Evolutionary conservation across 2,329 filamentous ascomycete species (phyloP).

Genomic region (Lachnellula arida): DNA sequence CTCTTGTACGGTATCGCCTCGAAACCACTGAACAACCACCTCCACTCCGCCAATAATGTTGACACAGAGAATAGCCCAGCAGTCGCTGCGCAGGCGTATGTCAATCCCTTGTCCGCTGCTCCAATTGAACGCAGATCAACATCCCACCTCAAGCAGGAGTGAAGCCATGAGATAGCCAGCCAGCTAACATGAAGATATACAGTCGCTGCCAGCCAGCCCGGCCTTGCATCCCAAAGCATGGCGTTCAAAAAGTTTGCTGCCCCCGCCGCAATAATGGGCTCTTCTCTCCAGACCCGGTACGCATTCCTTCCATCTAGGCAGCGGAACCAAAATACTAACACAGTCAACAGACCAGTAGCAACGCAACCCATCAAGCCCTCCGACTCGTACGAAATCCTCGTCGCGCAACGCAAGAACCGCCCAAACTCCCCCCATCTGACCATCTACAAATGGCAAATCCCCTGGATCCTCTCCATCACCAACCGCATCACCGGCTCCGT

Average conservation of each 20-base stretch:
- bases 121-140: background rate
- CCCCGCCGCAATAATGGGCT: conserved; percentile 36
- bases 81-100: conserved; percentile 39
- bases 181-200: conserved; percentile 4
- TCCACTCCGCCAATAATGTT: conserved; percentile 34
- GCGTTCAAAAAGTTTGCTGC: conserved; percentile 36
- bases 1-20: background rate
- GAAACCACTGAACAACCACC: background rate
- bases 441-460: conserved; percentile 69
- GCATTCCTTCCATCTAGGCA: conserved; percentile 3
- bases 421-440: conserved; percentile 64
- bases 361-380: conserved; percentile 41
- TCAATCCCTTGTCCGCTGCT: conserved; percentile 2
- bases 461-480: conserved; percentile 56
- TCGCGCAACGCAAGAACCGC: conserved; percentile 61
- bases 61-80: conserved; percentile 39
- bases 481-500: conserved; percentile 62
- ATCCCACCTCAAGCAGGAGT: no score
- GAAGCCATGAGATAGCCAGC: background rate
- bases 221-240: conserved; percentile 34
- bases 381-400: conserved; percentile 53
- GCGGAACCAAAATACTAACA: conserved; percentile 10
- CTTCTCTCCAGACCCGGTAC: conserved; percentile 45
- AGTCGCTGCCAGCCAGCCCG: conserved; percentile 42
- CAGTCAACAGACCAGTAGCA: conserved; percentile 39